Evolutionary conservation across 2,329 filamentous ascomycete genomes (phyloP), one percentile per base, ranked within the genome.

Genomic region (Alternaria postmessia): DNA sequence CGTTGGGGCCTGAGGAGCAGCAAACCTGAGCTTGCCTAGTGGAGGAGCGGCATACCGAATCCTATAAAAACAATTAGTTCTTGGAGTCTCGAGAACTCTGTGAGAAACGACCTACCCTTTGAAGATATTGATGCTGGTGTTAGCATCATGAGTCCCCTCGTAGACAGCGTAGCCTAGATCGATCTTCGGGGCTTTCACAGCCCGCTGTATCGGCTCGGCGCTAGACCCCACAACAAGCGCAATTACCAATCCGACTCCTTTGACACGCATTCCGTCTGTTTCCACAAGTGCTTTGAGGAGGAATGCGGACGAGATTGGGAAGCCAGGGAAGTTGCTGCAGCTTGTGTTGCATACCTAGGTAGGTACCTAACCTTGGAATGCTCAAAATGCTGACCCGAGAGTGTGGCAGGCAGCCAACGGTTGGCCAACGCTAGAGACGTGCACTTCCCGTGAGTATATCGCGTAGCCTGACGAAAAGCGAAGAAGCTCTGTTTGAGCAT

Each of bases 11-110:
- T 78, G 73, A 0, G 86, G 85, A 18, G 83, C 81, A 26, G 81
- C 76, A 78, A 83, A 88, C 54, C 86, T 80, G 34, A 86, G 75
- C 39, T 84, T 75, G 2, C 80, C 83, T 0, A 83, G 57, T 5
- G 86, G 85, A n/a, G 85, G 77, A 14, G 80, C 78, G 11, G 86
- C 86, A 69, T 82, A 88, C 43, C 84, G 83, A 49, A 77, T 68
- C 24, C 74, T 77, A 24, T 51, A 4, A 18, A 16, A 34, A 18
- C 26, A 6, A 26, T 7, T 20, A n/a, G 51, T 62, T 20, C 6
- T 20, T 47, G 26, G 11, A 16, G 18, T 8, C 20, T 0, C 3
- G n/a, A 5, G 26, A 18, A 20, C 11, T 24, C 18, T 24, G 18
- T 12, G 18, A n/a, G 1, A 12, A 18, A 22, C 36, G 16, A 32